phyloP scores from a whole-genome alignment of 768 basidiomycete genomes.

The Chiua virens region DNA sequence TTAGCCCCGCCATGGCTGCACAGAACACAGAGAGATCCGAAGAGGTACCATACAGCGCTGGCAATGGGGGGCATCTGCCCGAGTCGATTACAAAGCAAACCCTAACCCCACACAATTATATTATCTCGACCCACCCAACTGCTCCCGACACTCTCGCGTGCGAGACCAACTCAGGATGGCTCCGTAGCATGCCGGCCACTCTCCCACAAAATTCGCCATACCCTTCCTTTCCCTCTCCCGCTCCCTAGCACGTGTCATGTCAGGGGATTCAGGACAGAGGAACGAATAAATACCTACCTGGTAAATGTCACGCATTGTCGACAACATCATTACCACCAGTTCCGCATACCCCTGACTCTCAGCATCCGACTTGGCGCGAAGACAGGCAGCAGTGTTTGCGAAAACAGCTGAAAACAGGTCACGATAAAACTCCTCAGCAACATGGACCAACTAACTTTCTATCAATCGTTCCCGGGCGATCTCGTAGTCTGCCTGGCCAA shows the following conservation, averaged over 20 bases:
- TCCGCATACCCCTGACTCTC: constrained; percentile 42
- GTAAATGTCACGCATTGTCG: constrained; percentile 49
- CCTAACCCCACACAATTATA: constrained; percentile 23
- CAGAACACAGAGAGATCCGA: constrained; percentile 13
- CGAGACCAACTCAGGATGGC: constrained; percentile 31
- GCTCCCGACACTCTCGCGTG: constrained; percentile 34
- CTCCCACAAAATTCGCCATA: constrained; percentile 38
- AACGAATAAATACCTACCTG: constrained; percentile 35
- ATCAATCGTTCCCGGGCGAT: constrained; percentile 39
- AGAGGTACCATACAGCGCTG: neutral
- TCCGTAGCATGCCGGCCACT: constrained; percentile 29
- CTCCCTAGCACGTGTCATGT: constrained; percentile 6
- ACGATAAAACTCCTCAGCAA: constrained; percentile 8
- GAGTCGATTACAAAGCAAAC: constrained; percentile 28
- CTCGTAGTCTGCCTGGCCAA: constrained; percentile 33
- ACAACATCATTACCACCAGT: constrained; percentile 46
- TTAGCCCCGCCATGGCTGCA: constrained; percentile 55
- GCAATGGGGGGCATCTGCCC: neutral
- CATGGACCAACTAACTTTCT: constrained; percentile 31
- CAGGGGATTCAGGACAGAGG: neutral
- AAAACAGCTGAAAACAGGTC: constrained; percentile 42
- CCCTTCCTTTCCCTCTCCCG: constrained; percentile 18
- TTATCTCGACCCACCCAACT: constrained; percentile 30
- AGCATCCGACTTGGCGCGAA: constrained; percentile 32
- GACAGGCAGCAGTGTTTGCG: constrained; percentile 39